Base-by-base conservation (phyloP, 345 rosid genomes). In the rapeseed (Brassica napus) region DNA sequence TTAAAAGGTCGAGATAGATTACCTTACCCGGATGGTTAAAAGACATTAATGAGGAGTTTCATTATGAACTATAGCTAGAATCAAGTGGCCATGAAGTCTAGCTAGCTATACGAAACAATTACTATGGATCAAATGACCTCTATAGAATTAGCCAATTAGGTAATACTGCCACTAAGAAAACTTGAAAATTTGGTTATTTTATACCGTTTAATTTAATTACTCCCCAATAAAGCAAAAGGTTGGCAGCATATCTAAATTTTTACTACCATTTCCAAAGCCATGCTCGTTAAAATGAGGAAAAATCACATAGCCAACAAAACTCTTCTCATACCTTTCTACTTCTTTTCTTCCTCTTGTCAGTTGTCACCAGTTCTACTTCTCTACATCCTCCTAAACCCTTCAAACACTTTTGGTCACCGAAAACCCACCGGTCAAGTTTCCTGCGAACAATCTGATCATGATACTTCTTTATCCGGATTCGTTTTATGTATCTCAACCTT, bases 31-130 rank as follows among this genome's bases (percentile, higher is more conserved):
- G 12, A 39, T 39, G 2, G 47, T 39, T 39, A 39, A 39, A 39
- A 39, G 47, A 39, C 47, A 39, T 39, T 39, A 39, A 39, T 39
- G 47, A 39, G 47, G 55, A 47, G 55, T 47, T 14, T 12, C 6
- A 47, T 47, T 47, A 47, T 14, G 55, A 47, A 47, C 16, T 14
- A 47, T 14, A 47, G 16, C 16, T 39, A 39, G 47, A 39, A 39
- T 39, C 76, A 73, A 73, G 44, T 61, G 16, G 76, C 30, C 30
- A 73, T 15, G 15, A 26, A 35, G 42, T 7, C 44, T n/a, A 61
- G 30, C 30, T 42, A 44, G 30, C 30, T 42, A 44, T 0, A 16
- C 47, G 47, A 42, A 72, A 23, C 42, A 15, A 55, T 6, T n/a
- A 39, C 26, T 72, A 24, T 47, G 39, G 28, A 60, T 26, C 39